Evolutionary conservation across 805 yeast species (phyloP), one percentile per base, ranked within the genome.

Genomic region (Diddensiella transvaalensis): DNA sequence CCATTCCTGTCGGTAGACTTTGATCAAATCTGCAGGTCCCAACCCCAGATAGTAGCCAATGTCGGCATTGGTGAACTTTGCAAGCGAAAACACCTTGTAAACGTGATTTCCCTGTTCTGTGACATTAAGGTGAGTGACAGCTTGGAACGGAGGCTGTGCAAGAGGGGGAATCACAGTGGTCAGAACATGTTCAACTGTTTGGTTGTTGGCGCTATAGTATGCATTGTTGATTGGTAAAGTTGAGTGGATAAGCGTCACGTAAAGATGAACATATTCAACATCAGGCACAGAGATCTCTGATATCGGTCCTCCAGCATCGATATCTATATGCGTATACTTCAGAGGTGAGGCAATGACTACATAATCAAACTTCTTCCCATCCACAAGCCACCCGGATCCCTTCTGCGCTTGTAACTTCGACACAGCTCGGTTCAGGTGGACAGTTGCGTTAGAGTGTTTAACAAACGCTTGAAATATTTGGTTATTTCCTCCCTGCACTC

Each of bases 321-420:
- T 4, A 47, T 22, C n/a, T 47, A 49, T 63, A 1, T 53, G 53
- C 0, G 74, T 45, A 40, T 64, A 69, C 30, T 61, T 53, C 22
- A 60, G 55, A 2, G 80, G 80, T 0, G 75, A 62, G 1, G 79
- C 78, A 17, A 76, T 55, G 17, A 76, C 60, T 4, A 76, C 75
- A 21, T 72, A 61, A 49, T 76, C 78, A 52, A 65, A 76, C 2
- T 33, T 26, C 11, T 61, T 60, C 3, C 46, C 45, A 26, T 40
- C 39, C 11, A 48, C 37, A 3, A 17, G n/a, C 46, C 56, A 48
- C 19, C 37, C 23, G 6, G 30, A 47, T 4, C 30, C 22, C 2
- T 44, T 22, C 18, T 49, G 52, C 8, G 32, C 32, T 0, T 29
- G 22, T 6, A 72, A 41, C 3, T 47, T 42, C 0, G 48, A 33